Evolutionary conservation across 257 asterid genomes (phyloP).

Genomic region (Solanum commersonii): DNA sequence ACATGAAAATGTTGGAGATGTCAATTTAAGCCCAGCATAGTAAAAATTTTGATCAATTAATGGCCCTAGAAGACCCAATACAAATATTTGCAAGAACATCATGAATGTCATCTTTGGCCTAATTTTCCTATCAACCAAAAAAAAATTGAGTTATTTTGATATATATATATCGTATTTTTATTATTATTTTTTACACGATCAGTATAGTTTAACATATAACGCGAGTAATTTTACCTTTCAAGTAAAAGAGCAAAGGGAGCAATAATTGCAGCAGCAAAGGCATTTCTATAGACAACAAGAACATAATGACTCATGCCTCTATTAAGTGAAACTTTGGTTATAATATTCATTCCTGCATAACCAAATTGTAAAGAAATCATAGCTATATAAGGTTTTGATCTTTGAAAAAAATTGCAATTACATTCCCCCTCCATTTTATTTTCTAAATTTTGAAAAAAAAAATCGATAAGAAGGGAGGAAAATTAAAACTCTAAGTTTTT

Average conservation of each 20-base stretch:
- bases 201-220: background rate
- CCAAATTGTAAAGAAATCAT: conserved; percentile 83
- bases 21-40: conserved; percentile 81
- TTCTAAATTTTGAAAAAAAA: background rate
- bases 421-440: conserved; percentile 43
- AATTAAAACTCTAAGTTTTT: conserved; percentile 30
- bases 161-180: background rate
- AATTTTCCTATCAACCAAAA: conserved; percentile 38
- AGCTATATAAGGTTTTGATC: conserved; percentile 79
- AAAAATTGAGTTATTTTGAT: background rate
- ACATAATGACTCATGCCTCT: conserved; percentile 95
- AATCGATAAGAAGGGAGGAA: conserved; percentile 22
- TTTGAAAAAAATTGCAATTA: conserved; percentile 31
- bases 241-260: conserved; percentile 88
- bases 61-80: conserved; percentile 89
- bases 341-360: conserved; percentile 91
- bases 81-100: conserved; percentile 79
- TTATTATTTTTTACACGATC: background rate
- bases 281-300: conserved; percentile 79
- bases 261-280: conserved; percentile 86
- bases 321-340: conserved; percentile 82
- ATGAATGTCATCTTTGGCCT: conserved; percentile 87
- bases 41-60: conserved; percentile 90
- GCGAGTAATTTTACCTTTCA: conserved; percentile 39
- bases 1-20: conserved; percentile 89